Evolutionary conservation across 2,329 filamentous ascomycete species (phyloP).

Genomic region (Arthrocladium fulminans): DNA sequence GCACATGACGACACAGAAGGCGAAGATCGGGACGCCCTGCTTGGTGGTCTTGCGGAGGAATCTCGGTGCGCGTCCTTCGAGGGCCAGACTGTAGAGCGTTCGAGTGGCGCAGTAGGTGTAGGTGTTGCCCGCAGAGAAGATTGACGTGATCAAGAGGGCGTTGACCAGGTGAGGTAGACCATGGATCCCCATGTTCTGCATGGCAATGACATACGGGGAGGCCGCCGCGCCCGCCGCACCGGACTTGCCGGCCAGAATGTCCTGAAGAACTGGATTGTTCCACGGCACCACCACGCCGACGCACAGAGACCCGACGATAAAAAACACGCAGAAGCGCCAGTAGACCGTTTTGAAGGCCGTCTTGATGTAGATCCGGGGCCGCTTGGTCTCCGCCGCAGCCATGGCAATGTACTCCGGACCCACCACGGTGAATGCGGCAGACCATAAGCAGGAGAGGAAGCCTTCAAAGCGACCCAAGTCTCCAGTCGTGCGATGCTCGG

Average conservation of each 20-base stretch:
- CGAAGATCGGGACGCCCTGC: slow-evolving; percentile 60
- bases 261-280: slow-evolving; percentile 50
- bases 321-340: slow-evolving; percentile 66
- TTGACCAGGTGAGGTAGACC: slow-evolving; percentile 64
- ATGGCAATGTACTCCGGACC: slow-evolving; percentile 58
- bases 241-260: slow-evolving; percentile 53
- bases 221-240: slow-evolving; percentile 57
- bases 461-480: slow-evolving; percentile 65
- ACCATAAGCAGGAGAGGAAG: slow-evolving; percentile 65
- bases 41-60: slow-evolving; percentile 63
- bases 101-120: neutral
- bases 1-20: slow-evolving; percentile 50
- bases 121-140: neutral
- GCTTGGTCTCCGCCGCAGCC: slow-evolving; percentile 61
- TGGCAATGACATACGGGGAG: slow-evolving; percentile 57
- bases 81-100: neutral
- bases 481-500: neutral
- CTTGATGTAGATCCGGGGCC: slow-evolving; percentile 61
- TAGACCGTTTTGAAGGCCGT: slow-evolving; percentile 70
- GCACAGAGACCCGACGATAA: slow-evolving; percentile 62
- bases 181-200: slow-evolving; percentile 55
- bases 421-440: slow-evolving; percentile 58
- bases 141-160: slow-evolving; percentile 55
- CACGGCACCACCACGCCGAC: slow-evolving; percentile 53
- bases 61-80: slow-evolving; percentile 57